These are phyloP conservation scores for Tephrocybe rancida DNA, from an alignment of 768 basidiomycete species.

Conservation along the genomic window DNA sequence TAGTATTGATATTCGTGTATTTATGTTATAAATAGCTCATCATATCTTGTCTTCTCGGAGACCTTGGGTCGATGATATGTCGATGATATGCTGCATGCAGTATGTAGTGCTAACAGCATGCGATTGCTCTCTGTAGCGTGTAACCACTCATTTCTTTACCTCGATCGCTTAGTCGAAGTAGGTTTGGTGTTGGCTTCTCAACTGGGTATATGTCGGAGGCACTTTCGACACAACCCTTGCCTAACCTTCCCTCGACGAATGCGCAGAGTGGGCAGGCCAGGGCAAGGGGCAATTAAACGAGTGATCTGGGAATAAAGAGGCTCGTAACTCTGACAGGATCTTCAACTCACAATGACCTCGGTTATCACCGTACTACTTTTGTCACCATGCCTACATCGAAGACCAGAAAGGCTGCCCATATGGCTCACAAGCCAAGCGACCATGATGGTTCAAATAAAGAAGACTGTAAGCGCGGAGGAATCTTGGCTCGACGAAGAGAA, in stretches of 20 bases:
- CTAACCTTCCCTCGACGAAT: background rate
- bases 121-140: too few relatives aligned
- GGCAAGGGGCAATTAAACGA: background rate
- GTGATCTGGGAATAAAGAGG: background rate
- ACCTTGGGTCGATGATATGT: too few relatives aligned
- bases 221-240: conserved; percentile 3
- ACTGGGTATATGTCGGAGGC: conserved; percentile 7
- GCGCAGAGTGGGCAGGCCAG: background rate
- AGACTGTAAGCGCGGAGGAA: conserved; percentile 5
- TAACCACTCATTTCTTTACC: too few relatives aligned
- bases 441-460: background rate
- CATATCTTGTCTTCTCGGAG: too few relatives aligned
- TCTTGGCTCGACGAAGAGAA: background rate
- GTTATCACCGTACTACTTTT: conserved; percentile 1
- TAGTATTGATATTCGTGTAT: too few relatives aligned
- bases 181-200: conserved; percentile 2
- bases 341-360: background rate
- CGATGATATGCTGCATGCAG: too few relatives aligned
- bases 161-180: background rate
- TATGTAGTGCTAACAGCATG: too few relatives aligned
- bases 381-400: conserved; percentile 13
- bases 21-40: too few relatives aligned
- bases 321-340: background rate
- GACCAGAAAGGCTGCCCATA: background rate
- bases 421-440: conserved; percentile 4